Base-by-base conservation (phyloP, 2,329 filamentous ascomycete species). In the Penicillium sp. region DNA sequence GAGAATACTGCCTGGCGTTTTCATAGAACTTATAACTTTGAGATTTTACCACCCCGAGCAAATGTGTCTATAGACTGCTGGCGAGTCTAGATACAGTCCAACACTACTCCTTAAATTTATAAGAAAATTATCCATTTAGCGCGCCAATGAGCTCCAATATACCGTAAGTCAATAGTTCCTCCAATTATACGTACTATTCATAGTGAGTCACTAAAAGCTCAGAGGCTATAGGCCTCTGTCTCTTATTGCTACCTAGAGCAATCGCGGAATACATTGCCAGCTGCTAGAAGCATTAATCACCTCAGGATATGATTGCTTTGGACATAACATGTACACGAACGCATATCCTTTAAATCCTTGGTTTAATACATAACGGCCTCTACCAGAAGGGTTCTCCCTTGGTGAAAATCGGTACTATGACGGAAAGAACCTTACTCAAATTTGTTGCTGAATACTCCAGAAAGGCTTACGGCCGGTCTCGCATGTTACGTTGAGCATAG, bases 281-380 rank as follows among this genome's bases (percentile, higher is more conserved):
- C 1, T 52, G 6, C 11, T 52, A 4, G n/a, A 52, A 3, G 33
- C 25, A 38, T 8, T 52, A 11, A 33, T 52, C 2, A 19, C 33
- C 16, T 19, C 51, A 3, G 51, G 51, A 37, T 52, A 52, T 35
- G 51, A 52, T 26, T 52, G 51, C 51, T 52, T 22, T 14, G 4
- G 14, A 10, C 35, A 52, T 10, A 33, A 28, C 25, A 35, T 5
- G 8, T 35, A 37, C 33, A 37, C 28, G 6, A 16, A 35, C 19
- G 13, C 19, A 22, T 22, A 22, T 22, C 19, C n/a, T 13, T 4
- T 1, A 3, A 4, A 43, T 19, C n/a, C 40, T 43, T 11, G 19
- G 19, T 10, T 43, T 43, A 19, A 2, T 11, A 2, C 14, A 38
- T 3, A 25, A 22, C 1, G 4, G 1, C 3, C 19, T 10, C n/a